Conservation (phyloP, 768 basidiomycete species). For the Tulasnella sp. region DNA sequence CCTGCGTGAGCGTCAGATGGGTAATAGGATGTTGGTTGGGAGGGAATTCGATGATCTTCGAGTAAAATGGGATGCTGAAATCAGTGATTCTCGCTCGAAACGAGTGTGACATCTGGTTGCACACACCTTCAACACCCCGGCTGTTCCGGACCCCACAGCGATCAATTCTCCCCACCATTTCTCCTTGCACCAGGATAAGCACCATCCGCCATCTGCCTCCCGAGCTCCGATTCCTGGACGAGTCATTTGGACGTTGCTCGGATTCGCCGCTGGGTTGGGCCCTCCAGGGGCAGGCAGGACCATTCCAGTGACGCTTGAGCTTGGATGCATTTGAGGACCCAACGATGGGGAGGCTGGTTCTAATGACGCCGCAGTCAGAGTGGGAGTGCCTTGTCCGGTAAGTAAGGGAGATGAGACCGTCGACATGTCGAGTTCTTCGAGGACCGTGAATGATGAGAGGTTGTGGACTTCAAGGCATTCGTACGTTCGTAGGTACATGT, state of each 20-base stretch:
- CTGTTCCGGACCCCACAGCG: constrained; percentile 73
- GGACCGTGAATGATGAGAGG: constrained; percentile 72
- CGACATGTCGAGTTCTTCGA: constrained; percentile 76
- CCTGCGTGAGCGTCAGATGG: constrained; percentile 62
- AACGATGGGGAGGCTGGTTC: constrained; percentile 56
- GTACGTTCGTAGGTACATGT: constrained; percentile 86
- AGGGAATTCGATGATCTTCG: constrained; percentile 74
- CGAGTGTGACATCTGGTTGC: not conserved
- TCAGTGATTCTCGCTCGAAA: not conserved
- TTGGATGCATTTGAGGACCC: constrained; percentile 40
- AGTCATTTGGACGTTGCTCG: constrained; percentile 40
- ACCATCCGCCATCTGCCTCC: constrained; percentile 93
- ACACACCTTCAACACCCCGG: constrained; percentile 74
- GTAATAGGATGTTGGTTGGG: constrained; percentile 69
- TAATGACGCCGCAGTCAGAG: constrained; percentile 41
- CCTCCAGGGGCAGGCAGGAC: constrained; percentile 47
- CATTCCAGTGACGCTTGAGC: not conserved
- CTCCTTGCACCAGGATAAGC: constrained; percentile 94
- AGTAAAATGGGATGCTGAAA: not conserved
- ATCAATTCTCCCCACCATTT: constrained; percentile 92
- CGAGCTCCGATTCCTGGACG: constrained; percentile 60
- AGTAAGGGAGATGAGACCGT: constrained; percentile 52
- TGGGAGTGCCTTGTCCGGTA: constrained; percentile 32
- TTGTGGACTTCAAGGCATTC: constrained; percentile 70
- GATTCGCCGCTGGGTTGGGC: constrained; percentile 39